Percentiles rank a stretch among this genome's conserved stretches.
Evolutionary conservation across 768 basidiomycete species (phyloP).

Genomic region (Dacryopinax spathularia): DNA sequence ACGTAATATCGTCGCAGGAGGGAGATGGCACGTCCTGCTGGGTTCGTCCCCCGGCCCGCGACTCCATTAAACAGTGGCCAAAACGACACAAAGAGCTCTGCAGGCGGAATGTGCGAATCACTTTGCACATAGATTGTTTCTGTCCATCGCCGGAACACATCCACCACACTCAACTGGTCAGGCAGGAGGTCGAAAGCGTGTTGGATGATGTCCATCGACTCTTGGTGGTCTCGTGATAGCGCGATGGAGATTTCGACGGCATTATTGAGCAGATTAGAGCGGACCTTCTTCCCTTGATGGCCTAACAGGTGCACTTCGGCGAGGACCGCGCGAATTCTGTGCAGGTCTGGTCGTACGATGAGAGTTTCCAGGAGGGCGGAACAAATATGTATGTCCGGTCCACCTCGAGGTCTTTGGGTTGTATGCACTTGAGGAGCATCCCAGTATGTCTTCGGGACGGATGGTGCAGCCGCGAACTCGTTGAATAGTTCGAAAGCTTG

Average conservation of each 20-base stretch:
- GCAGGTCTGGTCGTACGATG: background rate
- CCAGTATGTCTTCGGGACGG: background rate
- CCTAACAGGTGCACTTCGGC: background rate
- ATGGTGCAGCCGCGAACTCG: background rate
- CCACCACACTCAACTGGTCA: background rate
- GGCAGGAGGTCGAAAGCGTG: background rate
- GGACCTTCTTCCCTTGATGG: background rate
- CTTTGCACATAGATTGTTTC: background rate
- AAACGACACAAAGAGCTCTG: too few species aligned
- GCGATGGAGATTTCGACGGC: background rate
- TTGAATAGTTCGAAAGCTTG: background rate
- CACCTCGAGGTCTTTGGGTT: background rate
- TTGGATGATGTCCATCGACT: background rate
- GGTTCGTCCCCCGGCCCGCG: too few species aligned
- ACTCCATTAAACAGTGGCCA: too few species aligned
- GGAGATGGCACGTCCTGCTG: too few species aligned
- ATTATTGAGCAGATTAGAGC: background rate
- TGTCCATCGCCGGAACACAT: background rate
- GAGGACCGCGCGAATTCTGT: background rate
- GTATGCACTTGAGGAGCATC: background rate
- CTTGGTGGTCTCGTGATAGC: background rate
- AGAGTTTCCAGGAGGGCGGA: background rate
- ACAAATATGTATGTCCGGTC: background rate
- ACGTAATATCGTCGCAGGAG: background rate
- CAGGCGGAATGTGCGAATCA: background rate